Evolutionary conservation across 768 basidiomycete genomes (phyloP).

Genomic region (Pulveroboletus sp.): DNA sequence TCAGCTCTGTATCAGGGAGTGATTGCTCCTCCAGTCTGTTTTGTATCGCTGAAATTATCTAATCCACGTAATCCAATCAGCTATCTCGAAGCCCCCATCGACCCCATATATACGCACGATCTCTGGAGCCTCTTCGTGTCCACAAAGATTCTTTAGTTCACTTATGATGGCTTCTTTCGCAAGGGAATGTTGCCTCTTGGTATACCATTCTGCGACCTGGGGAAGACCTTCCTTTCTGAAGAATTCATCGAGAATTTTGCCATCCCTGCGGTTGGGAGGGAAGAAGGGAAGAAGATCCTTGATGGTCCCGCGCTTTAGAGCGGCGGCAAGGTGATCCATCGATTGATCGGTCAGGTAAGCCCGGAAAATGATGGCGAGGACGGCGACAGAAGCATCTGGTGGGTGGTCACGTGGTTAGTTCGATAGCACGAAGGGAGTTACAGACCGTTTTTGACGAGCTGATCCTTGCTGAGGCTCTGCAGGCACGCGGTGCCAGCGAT

Average conservation of each 20-base stretch:
- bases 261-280: slow-evolving; percentile 76
- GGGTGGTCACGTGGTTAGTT: slow-evolving; percentile 9
- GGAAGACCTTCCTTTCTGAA: slow-evolving; percentile 78
- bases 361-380: slow-evolving; percentile 76
- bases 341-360: slow-evolving; percentile 77
- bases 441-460: slow-evolving; percentile 89
- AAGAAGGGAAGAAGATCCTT: slow-evolving; percentile 86
- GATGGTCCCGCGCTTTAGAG: slow-evolving; percentile 82
- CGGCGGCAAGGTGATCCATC: slow-evolving; percentile 82
- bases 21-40: slow-evolving; percentile 68
- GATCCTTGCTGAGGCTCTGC: slow-evolving; percentile 83
- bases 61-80: slow-evolving; percentile 9
- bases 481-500: slow-evolving; percentile 76
- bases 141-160: slow-evolving; percentile 66
- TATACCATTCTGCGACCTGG: slow-evolving; percentile 90
- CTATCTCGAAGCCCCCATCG: neutral
- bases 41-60: slow-evolving; percentile 80
- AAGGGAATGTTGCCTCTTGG: slow-evolving; percentile 80
- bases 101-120: slow-evolving; percentile 45
- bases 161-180: slow-evolving; percentile 74
- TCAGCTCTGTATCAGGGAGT: slow-evolving; percentile 81
- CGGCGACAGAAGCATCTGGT: slow-evolving; percentile 70
- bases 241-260: slow-evolving; percentile 73
- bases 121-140: slow-evolving; percentile 63
- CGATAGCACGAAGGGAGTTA: slow-evolving; percentile 5